Evolutionary conservation across 441 rosid genomes (phyloP).

Genomic region (Adansonia grandidieri): DNA sequence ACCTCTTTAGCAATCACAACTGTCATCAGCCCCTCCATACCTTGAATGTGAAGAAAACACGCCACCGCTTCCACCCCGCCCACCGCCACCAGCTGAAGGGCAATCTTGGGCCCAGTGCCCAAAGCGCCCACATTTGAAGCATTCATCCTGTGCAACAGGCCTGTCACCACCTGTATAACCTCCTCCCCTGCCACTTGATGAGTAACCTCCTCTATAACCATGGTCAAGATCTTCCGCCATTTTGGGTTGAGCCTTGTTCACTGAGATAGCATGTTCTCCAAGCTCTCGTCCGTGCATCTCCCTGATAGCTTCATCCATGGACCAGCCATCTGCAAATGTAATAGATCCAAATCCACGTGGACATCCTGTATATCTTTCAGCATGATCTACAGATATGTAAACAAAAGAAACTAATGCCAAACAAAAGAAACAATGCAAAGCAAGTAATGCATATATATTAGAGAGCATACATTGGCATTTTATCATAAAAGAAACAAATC

Average conservation of each 20-base stretch:
- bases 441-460: not conserved
- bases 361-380: slow-evolving; percentile 89
- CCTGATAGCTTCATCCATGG: slow-evolving; percentile 92
- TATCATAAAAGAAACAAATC: not conserved
- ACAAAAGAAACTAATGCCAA: slow-evolving; percentile 42
- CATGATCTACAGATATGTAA: slow-evolving; percentile 75
- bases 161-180: slow-evolving; percentile 70
- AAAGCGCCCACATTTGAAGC: slow-evolving; percentile 89
- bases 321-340: slow-evolving; percentile 88
- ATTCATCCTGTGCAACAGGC: slow-evolving; percentile 77
- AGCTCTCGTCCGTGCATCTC: slow-evolving; percentile 97
- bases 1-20: slow-evolving; percentile 72
- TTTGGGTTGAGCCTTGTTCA: slow-evolving; percentile 96
- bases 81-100: slow-evolving; percentile 72
- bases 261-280: slow-evolving; percentile 87
- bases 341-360: slow-evolving; percentile 97
- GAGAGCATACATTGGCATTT: not conserved
- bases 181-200: slow-evolving; percentile 69
- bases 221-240: slow-evolving; percentile 78
- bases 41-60: slow-evolving; percentile 73
- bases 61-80: slow-evolving; percentile 68
- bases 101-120: slow-evolving; percentile 99
- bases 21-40: slow-evolving; percentile 71
- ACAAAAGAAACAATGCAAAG: slow-evolving; percentile 18
- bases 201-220: slow-evolving; percentile 77